Evolutionary conservation across 106 monocot species (phyloP), one percentile per base, ranked within the genome.

Genomic region (Allium cepa): DNA sequence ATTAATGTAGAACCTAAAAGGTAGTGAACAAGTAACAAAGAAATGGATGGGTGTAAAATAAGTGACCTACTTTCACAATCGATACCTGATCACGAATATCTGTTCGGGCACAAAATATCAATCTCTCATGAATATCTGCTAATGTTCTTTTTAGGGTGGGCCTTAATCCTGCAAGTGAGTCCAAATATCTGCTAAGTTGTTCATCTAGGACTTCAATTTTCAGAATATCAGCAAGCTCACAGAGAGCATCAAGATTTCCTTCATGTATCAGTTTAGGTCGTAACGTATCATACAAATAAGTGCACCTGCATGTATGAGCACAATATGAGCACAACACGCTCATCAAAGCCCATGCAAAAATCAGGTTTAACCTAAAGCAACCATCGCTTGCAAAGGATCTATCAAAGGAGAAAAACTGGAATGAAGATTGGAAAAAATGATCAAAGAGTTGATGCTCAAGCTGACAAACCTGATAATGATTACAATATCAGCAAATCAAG

Each of bases 181-280:
- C 99, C 61, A 82, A 81, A 68, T 89, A 78, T 78, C 87, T 80
- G 61, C 84, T 85, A 52, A 87, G 82, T 18, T 90, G 92, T 47
- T 93, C 99, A 62, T 81, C 90, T 49, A 99, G 66, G 50, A 99
- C 90, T 83, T 99, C 99, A 63, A 92, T 79, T 83, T 93, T 99
- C 57, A 99, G 82, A 49, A 99, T 99, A 64, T 90, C 92, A 68
- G 92, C 92, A 87, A n/a, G n/a, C n/a, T n/a, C n/a, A n/a, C n/a
- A n/a, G n/a, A n/a, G n/a, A n/a, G n/a, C n/a, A n/a, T n/a, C n/a
- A n/a, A n/a, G n/a, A n/a, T n/a, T n/a, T n/a, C n/a, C n/a, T n/a
- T n/a, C n/a, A n/a, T n/a, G n/a, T n/a, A n/a, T n/a, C n/a, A n/a
- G n/a, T n/a, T n/a, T n/a, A n/a, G n/a, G n/a, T n/a, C n/a, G n/a